phyloP scores from a whole-genome alignment of 1,139 yeast genomes.

The Saccharomycopsis crataegensis region DNA sequence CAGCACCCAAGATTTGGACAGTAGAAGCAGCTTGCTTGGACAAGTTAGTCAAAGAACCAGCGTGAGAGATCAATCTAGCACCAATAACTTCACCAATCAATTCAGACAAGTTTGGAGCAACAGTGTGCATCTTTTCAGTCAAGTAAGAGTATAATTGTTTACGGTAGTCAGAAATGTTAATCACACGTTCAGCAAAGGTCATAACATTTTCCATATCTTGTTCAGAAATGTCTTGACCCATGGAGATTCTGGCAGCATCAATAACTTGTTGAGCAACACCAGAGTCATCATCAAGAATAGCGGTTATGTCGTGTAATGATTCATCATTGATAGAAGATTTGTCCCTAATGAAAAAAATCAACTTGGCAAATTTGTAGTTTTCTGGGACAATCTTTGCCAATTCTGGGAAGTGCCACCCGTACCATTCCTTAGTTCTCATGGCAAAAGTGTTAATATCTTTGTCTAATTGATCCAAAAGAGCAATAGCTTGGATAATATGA shows the following conservation, averaged over 20 bases:
- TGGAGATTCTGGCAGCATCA: constrained; percentile 88
- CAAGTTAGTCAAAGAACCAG: constrained; percentile 92
- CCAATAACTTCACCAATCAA: constrained; percentile 98
- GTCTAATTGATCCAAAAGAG: constrained; percentile 91
- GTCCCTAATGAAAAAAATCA: constrained; percentile 78
- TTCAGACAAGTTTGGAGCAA: constrained; percentile 95
- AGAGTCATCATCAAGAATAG: constrained; percentile 77
- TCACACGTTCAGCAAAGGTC: constrained; percentile 91
- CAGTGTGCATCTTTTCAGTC: constrained; percentile 92
- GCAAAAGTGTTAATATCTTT: constrained; percentile 96
- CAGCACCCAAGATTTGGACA: constrained; percentile 97
- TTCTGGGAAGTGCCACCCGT: constrained; percentile 99
- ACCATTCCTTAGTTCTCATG: constrained; percentile 99
- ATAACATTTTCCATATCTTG: constrained; percentile 86
- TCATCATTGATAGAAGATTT: constrained; percentile 80
- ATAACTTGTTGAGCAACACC: constrained; percentile 89
- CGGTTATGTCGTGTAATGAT: constrained; percentile 82
- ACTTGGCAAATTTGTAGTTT: constrained; percentile 79
- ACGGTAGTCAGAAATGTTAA: constrained; percentile 88
- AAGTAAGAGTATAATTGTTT: constrained; percentile 80
- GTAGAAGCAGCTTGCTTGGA: constrained; percentile 99
- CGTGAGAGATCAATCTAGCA: constrained; percentile 95
- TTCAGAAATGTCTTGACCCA: constrained; percentile 98
- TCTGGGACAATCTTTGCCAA: constrained; percentile 92
- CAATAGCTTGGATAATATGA: constrained; percentile 98